phyloP scores from a whole-genome alignment of 495 filamentous ascomycete genomes.

The Lichina pygmaea region DNA sequence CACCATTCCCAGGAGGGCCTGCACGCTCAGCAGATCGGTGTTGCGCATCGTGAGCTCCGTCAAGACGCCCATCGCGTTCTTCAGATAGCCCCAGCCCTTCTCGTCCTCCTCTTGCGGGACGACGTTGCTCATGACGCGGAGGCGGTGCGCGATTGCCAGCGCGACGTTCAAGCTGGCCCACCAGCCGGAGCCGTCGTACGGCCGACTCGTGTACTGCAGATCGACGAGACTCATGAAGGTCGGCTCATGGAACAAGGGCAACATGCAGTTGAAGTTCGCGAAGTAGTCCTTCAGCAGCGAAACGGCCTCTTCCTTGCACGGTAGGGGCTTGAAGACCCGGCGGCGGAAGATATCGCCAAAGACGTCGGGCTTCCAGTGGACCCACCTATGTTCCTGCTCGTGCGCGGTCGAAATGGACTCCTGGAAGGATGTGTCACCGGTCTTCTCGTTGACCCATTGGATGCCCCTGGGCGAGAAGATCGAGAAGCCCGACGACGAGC shows the following conservation, averaged over 20 bases:
- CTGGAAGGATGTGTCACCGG: conserved; percentile 79
- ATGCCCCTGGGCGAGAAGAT: conserved; percentile 97
- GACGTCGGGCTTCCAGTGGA: conserved; percentile 86
- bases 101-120: conserved; percentile 75
- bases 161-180: conserved; percentile 94
- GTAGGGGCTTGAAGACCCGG: conserved; percentile 57
- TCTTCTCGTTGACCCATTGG: conserved; percentile 97
- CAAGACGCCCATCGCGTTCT: conserved; percentile 84
- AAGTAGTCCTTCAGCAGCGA: conserved; percentile 83
- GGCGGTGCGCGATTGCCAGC: conserved; percentile 67
- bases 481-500: conserved; percentile 91
- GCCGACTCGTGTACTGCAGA: conserved; percentile 69
- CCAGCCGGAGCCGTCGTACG: conserved; percentile 93
- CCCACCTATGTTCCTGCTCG: conserved; percentile 76
- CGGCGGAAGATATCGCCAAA: conserved; percentile 81
- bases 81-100: conserved; percentile 83
- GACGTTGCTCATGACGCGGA: conserved; percentile 87
- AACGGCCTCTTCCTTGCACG: conserved; percentile 51
- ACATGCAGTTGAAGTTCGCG: conserved; percentile 96
- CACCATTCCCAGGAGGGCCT: conserved; percentile 82
- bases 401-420: conserved; percentile 71
- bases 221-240: conserved; percentile 95
- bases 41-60: conserved; percentile 87
- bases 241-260: conserved; percentile 88
- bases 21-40: conserved; percentile 87